These are phyloP conservation scores for Gyrodon lividus DNA, from an alignment of 768 basidiomycete genomes.

Conservation along the genomic window DNA sequence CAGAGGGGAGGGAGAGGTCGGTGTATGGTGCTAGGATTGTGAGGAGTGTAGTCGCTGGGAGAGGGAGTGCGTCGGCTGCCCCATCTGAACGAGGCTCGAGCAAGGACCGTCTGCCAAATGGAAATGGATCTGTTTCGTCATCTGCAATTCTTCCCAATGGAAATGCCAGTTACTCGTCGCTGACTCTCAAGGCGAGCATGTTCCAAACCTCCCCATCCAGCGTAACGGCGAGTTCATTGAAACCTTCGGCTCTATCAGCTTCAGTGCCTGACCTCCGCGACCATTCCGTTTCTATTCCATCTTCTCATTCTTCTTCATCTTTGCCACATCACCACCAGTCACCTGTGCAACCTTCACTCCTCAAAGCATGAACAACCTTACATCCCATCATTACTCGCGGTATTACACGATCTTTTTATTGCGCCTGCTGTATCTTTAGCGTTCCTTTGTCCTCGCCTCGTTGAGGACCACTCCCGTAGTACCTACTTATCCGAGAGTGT, in stretches of 20 bases:
- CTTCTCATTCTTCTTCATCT: conserved; percentile 11
- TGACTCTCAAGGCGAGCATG: conserved; percentile 20
- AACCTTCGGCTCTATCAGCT: conserved; percentile 17
- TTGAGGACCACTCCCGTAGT: not conserved
- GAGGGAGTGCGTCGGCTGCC: conserved; percentile 39
- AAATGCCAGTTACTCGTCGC: conserved; percentile 17
- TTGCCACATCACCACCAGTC: conserved; percentile 12
- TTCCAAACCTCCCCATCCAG: conserved; percentile 11
- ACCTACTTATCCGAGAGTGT: conserved; percentile 6
- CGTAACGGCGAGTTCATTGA: conserved; percentile 6
- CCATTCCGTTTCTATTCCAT: conserved; percentile 9
- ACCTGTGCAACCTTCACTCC: conserved; percentile 13
- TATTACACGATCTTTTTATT: conserved; percentile 22
- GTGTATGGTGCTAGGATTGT: conserved; percentile 50
- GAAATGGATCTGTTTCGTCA: conserved; percentile 8
- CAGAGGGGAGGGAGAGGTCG: conserved; percentile 17
- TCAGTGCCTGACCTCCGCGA: conserved; percentile 27
- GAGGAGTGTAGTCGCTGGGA: conserved; percentile 51
- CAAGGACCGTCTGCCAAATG: conserved; percentile 12
- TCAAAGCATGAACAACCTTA: conserved; percentile 25
- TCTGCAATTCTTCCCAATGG: conserved; percentile 23
- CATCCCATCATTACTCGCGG: conserved; percentile 15
- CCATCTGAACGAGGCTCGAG: conserved; percentile 30
- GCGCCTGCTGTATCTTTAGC: conserved; percentile 24
- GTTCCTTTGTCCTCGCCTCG: not conserved